phyloP scores from a whole-genome alignment of 306 rosid species.

The Urtica urens region DNA sequence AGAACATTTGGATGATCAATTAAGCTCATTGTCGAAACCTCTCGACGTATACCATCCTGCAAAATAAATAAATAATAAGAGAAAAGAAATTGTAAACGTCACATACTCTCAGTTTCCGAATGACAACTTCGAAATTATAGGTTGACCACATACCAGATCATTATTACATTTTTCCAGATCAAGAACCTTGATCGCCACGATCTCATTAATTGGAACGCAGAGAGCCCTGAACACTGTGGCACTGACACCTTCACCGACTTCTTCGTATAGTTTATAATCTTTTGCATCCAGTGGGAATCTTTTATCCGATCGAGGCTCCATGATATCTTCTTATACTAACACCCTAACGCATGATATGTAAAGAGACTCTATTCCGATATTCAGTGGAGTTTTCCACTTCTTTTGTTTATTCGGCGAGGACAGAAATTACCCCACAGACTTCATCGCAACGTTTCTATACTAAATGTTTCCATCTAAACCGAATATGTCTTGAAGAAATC shows the following conservation, averaged over 20 bases:
- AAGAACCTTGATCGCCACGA: slow-evolving; percentile 93
- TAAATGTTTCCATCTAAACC: slow-evolving; percentile 20
- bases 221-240: slow-evolving; percentile 89
- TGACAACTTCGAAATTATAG: not conserved
- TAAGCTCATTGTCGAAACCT: slow-evolving; percentile 81
- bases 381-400: slow-evolving; percentile 26
- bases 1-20: slow-evolving; percentile 74
- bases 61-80: slow-evolving; percentile 20
- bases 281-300: slow-evolving; percentile 64
- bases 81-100: not conserved
- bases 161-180: slow-evolving; percentile 89
- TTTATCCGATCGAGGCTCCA: slow-evolving; percentile 52
- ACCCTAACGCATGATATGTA: too few species aligned
- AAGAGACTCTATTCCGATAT: slow-evolving; percentile 21
- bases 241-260: slow-evolving; percentile 97
- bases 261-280: slow-evolving; percentile 85
- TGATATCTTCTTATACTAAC: slow-evolving; percentile 43
- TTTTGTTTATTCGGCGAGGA: slow-evolving; percentile 22
- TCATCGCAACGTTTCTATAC: slow-evolving; percentile 13
- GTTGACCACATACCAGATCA: slow-evolving; percentile 54
- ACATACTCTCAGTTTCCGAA: not conserved
- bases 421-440: slow-evolving; percentile 23
- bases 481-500: slow-evolving; percentile 10
- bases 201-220: slow-evolving; percentile 75
- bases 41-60: slow-evolving; percentile 93